Percentiles rank a stretch among this genome's conserved stretches.
phyloP scores from a whole-genome alignment of 768 basidiomycete species.

The Hypholoma fasciculare region DNA sequence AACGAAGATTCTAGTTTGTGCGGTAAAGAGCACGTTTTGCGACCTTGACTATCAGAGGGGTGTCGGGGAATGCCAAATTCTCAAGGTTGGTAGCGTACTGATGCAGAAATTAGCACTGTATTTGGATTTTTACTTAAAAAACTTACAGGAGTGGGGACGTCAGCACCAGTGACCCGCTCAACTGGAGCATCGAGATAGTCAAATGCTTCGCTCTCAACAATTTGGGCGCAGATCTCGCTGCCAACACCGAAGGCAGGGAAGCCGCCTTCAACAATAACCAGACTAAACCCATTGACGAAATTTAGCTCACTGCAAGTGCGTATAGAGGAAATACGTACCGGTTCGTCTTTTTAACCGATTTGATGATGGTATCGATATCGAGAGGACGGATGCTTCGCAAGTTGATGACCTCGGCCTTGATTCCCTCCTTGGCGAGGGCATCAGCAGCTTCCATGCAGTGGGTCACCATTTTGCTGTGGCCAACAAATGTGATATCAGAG shows the following conservation, averaged over 20 bases:
- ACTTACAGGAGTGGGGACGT: conserved; percentile 87
- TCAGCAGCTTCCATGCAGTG: conserved; percentile 96
- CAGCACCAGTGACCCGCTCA: conserved; percentile 96
- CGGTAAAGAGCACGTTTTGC: conserved; percentile 92
- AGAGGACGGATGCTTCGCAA: conserved; percentile 93
- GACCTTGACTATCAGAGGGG: conserved; percentile 88
- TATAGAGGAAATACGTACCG: conserved; percentile 47
- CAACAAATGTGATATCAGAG: conserved; percentile 92
- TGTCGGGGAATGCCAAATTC: conserved; percentile 91
- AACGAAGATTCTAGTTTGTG: conserved; percentile 57
- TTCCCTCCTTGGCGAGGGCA: conserved; percentile 89
- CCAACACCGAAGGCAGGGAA: conserved; percentile 99
- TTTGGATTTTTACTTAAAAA: background rate
- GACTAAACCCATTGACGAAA: conserved; percentile 38
- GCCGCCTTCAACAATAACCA: conserved; percentile 95
- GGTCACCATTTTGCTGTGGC: conserved; percentile 97
- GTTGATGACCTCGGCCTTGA: conserved; percentile 98
- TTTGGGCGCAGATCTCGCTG: conserved; percentile 97
- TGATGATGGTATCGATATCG: conserved; percentile 96
- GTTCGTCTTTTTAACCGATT: conserved; percentile 98
- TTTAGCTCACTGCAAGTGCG: background rate
- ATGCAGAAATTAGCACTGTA: background rate
- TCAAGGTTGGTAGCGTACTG: conserved; percentile 93
- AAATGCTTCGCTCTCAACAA: conserved; percentile 96
- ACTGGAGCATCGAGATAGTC: conserved; percentile 99